Conservation (phyloP, 2,329 filamentous ascomycete species). For the Paracorniculantispora psalliotae region DNA sequence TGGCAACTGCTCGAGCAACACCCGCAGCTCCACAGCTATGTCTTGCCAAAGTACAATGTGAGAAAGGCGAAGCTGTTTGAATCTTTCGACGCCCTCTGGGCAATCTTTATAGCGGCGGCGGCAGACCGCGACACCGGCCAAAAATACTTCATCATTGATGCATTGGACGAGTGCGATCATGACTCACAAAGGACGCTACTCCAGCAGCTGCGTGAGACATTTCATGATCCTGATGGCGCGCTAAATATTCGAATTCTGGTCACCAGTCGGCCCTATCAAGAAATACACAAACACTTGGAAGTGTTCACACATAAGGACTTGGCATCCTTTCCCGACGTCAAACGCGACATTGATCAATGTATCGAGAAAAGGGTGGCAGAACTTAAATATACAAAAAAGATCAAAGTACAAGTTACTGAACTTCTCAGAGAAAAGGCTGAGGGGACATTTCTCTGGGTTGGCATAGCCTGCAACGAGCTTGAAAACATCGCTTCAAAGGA, state of each 20-base stretch:
- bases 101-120: constrained; percentile 15
- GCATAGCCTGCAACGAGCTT: constrained; percentile 20
- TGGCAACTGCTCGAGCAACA: constrained; percentile 19
- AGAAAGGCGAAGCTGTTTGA: constrained; percentile 15
- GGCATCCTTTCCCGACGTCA: constrained; percentile 18
- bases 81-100: constrained; percentile 21
- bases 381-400: constrained; percentile 17
- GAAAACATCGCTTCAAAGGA: constrained; percentile 18
- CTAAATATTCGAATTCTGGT: constrained; percentile 16
- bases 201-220: constrained; percentile 15
- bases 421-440: constrained; percentile 20
- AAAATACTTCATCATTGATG: constrained; percentile 21
- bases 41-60: constrained; percentile 19
- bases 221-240: not conserved
- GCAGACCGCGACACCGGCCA: constrained; percentile 16
- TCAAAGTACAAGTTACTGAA: constrained; percentile 15
- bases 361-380: constrained; percentile 18
- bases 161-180: constrained; percentile 20
- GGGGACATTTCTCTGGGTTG: constrained; percentile 23
- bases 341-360: constrained; percentile 18
- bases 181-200: constrained; percentile 17
- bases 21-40: constrained; percentile 15
- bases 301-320: constrained; percentile 20
- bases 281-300: constrained; percentile 15
- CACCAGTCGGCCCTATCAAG: constrained; percentile 19